Evolutionary conservation across 2,329 filamentous ascomycete species (phyloP).

Genomic region (Aspergillus ibericus): DNA sequence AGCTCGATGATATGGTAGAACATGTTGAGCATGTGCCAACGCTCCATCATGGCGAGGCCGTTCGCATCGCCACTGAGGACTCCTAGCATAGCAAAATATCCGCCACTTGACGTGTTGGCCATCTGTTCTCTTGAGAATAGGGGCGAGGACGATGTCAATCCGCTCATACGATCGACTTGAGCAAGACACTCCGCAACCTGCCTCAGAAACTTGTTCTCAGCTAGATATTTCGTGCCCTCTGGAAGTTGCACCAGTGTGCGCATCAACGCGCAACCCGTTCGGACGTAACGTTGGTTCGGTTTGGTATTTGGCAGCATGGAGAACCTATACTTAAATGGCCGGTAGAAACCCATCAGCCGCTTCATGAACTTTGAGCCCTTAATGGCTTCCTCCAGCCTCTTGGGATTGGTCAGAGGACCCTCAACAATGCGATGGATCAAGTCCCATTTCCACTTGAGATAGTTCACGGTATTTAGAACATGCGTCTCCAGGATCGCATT

Average conservation of each 20-base stretch:
- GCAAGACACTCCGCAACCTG: constrained; percentile 95
- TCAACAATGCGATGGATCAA: constrained; percentile 87
- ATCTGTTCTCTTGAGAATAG: constrained; percentile 86
- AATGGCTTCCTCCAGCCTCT: constrained; percentile 89
- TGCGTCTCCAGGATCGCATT: constrained; percentile 69
- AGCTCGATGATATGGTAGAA: constrained; percentile 97
- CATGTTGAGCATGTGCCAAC: constrained; percentile 99
- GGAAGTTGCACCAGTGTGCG: constrained; percentile 80
- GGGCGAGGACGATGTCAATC: constrained; percentile 68
- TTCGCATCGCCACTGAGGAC: constrained; percentile 78
- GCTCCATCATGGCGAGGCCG: constrained; percentile 84
- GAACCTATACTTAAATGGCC: constrained; percentile 95
- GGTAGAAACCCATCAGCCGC: constrained; percentile 88
- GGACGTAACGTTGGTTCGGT: constrained; percentile 90
- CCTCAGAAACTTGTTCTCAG: constrained; percentile 87
- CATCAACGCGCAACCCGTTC: constrained; percentile 84
- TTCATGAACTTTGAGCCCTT: constrained; percentile 96
- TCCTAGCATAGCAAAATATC: constrained; percentile 92
- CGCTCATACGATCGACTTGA: constrained; percentile 83
- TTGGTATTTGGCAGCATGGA: constrained; percentile 87
- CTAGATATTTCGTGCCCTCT: constrained; percentile 81
- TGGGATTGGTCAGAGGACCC: constrained; percentile 85
- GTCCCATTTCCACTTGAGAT: constrained; percentile 96
- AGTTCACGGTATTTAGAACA: constrained; percentile 86
- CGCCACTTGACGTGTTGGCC: constrained; percentile 80